A percentile compares a stretch with the other conserved stretches of the same genome.
phyloP scores from a whole-genome alignment of 768 basidiomycete species.

The Suillus discolor region DNA sequence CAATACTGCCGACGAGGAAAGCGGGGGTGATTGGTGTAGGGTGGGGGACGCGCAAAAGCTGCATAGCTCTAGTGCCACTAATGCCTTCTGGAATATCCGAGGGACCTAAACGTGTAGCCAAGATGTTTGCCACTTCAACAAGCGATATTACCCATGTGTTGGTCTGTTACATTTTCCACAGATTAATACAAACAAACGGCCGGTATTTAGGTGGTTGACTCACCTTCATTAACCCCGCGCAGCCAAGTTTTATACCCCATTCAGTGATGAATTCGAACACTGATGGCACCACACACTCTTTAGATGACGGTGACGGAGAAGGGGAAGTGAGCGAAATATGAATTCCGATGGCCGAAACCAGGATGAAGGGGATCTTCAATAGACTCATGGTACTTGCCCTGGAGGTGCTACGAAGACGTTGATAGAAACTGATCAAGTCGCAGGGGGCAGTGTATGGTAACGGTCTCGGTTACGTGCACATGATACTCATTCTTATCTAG shows the following conservation, averaged over 20 bases:
- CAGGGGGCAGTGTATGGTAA: too few species aligned
- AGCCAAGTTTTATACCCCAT: background rate
- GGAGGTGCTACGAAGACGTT: too few species aligned
- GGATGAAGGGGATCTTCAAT: constrained; percentile 24
- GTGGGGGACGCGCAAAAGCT: background rate
- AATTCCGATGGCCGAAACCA: constrained; percentile 27
- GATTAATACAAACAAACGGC: background rate
- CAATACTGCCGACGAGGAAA: constrained; percentile 17
- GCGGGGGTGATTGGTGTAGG: constrained; percentile 10
- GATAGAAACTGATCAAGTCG: too few species aligned
- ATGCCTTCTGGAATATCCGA: background rate
- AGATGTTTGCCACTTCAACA: constrained; percentile 5
- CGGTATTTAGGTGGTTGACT: background rate
- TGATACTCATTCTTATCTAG: constrained; percentile 6
- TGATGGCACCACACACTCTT: constrained; percentile 10
- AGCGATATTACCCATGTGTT: background rate
- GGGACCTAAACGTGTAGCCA: background rate
- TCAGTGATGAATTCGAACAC: background rate
- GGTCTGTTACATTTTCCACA: background rate
- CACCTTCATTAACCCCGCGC: background rate
- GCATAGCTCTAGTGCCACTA: background rate
- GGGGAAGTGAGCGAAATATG: constrained; percentile 28
- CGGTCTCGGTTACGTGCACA: too few species aligned
- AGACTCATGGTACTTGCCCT: constrained; percentile 15
- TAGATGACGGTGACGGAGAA: constrained; percentile 19